Evolutionary conservation across 1,139 yeast genomes (phyloP).

Genomic region (Protomyces inouyei): DNA sequence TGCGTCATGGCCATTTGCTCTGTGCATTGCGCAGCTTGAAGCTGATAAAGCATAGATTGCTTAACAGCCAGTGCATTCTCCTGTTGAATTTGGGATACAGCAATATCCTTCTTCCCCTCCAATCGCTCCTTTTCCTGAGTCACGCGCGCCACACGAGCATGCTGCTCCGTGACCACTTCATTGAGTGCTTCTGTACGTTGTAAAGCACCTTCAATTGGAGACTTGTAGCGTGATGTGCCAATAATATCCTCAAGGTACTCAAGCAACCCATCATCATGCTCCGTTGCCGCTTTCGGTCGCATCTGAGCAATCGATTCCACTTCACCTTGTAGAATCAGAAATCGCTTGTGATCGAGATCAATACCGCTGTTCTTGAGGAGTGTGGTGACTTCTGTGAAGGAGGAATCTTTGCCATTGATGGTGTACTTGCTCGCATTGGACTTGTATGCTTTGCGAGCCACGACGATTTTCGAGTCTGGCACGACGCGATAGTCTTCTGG

Average conservation of each 20-base stretch:
- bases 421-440: slow-evolving; percentile 76
- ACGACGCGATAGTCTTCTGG: slow-evolving; percentile 43
- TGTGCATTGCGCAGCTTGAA: slow-evolving; percentile 44
- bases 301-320: slow-evolving; percentile 97
- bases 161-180: slow-evolving; percentile 75
- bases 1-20: slow-evolving; percentile 22
- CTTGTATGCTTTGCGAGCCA: slow-evolving; percentile 72
- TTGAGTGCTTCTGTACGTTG: slow-evolving; percentile 62
- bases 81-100: slow-evolving; percentile 57
- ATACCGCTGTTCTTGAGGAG: slow-evolving; percentile 78
- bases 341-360: slow-evolving; percentile 90
- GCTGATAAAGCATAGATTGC: slow-evolving; percentile 57
- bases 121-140: slow-evolving; percentile 67
- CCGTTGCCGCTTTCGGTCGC: slow-evolving; percentile 94
- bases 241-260: slow-evolving; percentile 95
- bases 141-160: slow-evolving; percentile 71
- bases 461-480: slow-evolving; percentile 57
- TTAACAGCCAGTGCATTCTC: slow-evolving; percentile 60
- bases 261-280: slow-evolving; percentile 84
- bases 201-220: slow-evolving; percentile 62
- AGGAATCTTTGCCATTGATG: slow-evolving; percentile 64
- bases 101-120: slow-evolving; percentile 66
- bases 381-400: slow-evolving; percentile 72
- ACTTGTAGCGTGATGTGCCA: slow-evolving; percentile 83
- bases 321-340: slow-evolving; percentile 92